phyloP scores from a whole-genome alignment of 495 filamentous ascomycete genomes.

The Pseudomonodictys pantanalensis region DNA sequence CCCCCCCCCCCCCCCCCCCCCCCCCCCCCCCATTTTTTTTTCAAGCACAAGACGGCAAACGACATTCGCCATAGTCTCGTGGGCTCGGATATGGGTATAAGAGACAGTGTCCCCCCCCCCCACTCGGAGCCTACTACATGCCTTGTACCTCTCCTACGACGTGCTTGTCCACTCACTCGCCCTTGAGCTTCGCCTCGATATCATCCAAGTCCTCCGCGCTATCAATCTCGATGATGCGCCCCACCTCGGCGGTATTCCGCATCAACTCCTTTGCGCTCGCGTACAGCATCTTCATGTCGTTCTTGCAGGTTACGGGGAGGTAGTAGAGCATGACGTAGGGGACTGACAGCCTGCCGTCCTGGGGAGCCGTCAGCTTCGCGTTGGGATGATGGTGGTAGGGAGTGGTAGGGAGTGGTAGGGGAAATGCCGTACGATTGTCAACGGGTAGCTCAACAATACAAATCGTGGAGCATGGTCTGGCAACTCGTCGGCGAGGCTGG shows the following conservation, averaged over 20 bases:
- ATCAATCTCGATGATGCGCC: slow-evolving; percentile 75
- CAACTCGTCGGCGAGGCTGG: slow-evolving; percentile 78
- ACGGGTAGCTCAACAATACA: slow-evolving; percentile 82
- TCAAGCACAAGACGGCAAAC: no score
- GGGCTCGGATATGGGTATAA: no score
- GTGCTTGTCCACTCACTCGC: no score
- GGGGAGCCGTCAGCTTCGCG: slow-evolving; percentile 1
- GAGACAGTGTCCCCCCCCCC: no score
- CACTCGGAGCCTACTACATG: no score
- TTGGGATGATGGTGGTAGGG: slow-evolving; percentile 4
- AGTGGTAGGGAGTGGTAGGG: no score
- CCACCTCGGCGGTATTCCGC: slow-evolving; percentile 83
- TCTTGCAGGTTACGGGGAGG: slow-evolving; percentile 84
- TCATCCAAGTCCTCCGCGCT: slow-evolving; percentile 71
- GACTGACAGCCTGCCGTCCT: slow-evolving; percentile 62
- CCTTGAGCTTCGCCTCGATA: slow-evolving; percentile 62
- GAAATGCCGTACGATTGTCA: slow-evolving; percentile 79
- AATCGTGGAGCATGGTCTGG: slow-evolving; percentile 90
- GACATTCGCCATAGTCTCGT: no score
- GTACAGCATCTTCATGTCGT: slow-evolving; percentile 84
- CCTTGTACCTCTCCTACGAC: no score
- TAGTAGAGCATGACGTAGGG: slow-evolving; percentile 95
- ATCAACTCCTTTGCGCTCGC: slow-evolving; percentile 93
- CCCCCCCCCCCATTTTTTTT: no score
- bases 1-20: no score